Conservation (phyloP, 2,329 filamentous ascomycete genomes). For the Ophiostoma tasmaniense region DNA sequence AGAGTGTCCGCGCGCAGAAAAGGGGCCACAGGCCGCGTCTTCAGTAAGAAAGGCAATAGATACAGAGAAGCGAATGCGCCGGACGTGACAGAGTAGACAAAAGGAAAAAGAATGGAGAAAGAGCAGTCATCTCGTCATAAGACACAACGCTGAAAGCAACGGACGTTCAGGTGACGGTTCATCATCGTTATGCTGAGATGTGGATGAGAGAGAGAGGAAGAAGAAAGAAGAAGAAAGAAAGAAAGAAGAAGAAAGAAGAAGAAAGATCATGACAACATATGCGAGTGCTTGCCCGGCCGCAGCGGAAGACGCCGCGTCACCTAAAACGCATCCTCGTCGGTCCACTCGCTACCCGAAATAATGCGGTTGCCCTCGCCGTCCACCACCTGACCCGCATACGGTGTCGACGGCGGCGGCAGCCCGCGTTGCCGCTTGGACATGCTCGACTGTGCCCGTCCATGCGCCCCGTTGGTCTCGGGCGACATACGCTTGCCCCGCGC, state of each 20-base stretch:
- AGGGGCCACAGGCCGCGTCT: constrained; percentile 1
- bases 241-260: background rate
- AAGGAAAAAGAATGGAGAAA: background rate
- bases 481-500: constrained; percentile 57
- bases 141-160: background rate
- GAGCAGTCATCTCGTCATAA: background rate
- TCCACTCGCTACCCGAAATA: constrained; percentile 58
- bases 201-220: background rate
- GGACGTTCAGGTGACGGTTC: background rate
- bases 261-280: background rate
- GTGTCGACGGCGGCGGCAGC: constrained; percentile 38
- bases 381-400: constrained; percentile 40
- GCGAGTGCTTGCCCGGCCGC: background rate
- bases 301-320: background rate
- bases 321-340: constrained; percentile 53
- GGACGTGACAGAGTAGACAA: background rate
- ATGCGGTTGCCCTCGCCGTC: constrained; percentile 55
- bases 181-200: background rate
- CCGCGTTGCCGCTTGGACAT: constrained; percentile 48
- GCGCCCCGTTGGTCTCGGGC: constrained; percentile 31
- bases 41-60: constrained; percentile 7
- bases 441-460: constrained; percentile 15
- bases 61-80: constrained; percentile 12
- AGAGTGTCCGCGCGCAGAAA: background rate
- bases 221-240: background rate